Evolutionary conservation across 2,329 filamentous ascomycete species (phyloP), one percentile per base, ranked within the genome.

Genomic region (Neofusicoccum umdonicola): DNA sequence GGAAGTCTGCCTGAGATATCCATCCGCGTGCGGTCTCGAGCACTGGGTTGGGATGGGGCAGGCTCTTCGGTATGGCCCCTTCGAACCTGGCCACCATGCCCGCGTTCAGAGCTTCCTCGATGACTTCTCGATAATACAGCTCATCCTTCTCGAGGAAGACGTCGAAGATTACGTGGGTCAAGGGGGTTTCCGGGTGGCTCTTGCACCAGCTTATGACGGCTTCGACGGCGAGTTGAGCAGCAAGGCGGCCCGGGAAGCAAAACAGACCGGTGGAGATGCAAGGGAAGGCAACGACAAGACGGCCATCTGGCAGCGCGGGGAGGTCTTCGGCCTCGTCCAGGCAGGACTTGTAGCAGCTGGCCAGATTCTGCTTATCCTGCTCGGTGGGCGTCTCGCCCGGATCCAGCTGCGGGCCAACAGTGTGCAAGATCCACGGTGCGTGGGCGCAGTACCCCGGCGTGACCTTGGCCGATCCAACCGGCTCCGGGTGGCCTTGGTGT

Each of bases 181-280:
- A 66, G 2, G 67, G 68, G 6, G 71, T 71, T 1, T 69, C 67
- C 11, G 70, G 67, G 27, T 73, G 67, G 0, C 69, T 65, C n/a
- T 65, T 66, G 13, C 75, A 60, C 71, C 75, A 77, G 27, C 71
- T 67, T 2, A 66, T 22, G 2, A 74, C 71, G 3, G 71, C 70
- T 2, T 68, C 64, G 7, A 74, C 69, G 0, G 75, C 75, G 22
- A 76, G 71, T 7, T 66, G 58, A 3, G 72, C 71, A 3, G 75
- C 75, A 37, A 71, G 52, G 19, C 62, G 66, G 0, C 68, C 66
- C 3, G 75, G 76, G 44, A 76, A 78, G 7, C 73, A 71, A 51
- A 76, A 78, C n/a, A 76, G 42, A 0, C 76, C 76, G 1, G 76
- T 78, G 4, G 74, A 76, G 22, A 77, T 72, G 13, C 75, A 71